These are phyloP conservation scores for Metarhizium album DNA, from an alignment of 2,329 filamentous ascomycete species.

Conservation along the genomic window DNA sequence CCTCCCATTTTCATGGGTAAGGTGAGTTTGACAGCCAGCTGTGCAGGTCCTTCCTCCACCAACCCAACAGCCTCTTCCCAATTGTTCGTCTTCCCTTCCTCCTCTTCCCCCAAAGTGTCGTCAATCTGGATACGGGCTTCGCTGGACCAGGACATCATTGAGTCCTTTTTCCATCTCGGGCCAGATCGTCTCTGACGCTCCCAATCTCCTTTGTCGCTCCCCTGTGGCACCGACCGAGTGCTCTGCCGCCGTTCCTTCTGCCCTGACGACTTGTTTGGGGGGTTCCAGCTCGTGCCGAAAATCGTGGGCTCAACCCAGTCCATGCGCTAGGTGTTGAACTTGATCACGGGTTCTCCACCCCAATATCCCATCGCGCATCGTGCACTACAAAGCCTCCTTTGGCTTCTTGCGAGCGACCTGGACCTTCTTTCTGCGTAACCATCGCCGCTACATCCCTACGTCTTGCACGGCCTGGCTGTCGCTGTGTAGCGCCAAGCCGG, in stretches of 20 bases:
- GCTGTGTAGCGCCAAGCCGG: background rate
- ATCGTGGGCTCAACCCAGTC: conserved; percentile 5
- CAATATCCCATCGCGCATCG: background rate
- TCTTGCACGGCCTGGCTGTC: background rate
- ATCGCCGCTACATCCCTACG: background rate
- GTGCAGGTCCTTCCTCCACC: conserved; percentile 30
- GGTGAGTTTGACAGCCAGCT: conserved; percentile 29
- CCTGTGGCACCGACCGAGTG: conserved; percentile 2
- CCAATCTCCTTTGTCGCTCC: background rate
- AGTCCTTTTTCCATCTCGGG: conserved; percentile 4
- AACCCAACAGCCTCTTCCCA: conserved; percentile 26
- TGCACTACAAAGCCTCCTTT: background rate
- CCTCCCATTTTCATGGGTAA: conserved; percentile 31
- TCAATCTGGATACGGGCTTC: conserved; percentile 20
- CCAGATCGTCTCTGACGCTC: background rate
- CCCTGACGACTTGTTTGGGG: background rate
- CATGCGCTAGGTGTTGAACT: conserved; percentile 3
- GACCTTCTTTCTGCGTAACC: background rate
- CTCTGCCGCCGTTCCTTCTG: conserved; percentile 2
- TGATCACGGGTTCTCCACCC: conserved; percentile 2
- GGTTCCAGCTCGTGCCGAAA: background rate
- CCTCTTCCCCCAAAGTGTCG: conserved; percentile 22
- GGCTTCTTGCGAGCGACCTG: background rate
- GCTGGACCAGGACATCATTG: conserved; percentile 14
- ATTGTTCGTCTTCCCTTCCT: conserved; percentile 25